phyloP scores from a whole-genome alignment of 208 protist genomes.

The Crithidia mellificae region DNA sequence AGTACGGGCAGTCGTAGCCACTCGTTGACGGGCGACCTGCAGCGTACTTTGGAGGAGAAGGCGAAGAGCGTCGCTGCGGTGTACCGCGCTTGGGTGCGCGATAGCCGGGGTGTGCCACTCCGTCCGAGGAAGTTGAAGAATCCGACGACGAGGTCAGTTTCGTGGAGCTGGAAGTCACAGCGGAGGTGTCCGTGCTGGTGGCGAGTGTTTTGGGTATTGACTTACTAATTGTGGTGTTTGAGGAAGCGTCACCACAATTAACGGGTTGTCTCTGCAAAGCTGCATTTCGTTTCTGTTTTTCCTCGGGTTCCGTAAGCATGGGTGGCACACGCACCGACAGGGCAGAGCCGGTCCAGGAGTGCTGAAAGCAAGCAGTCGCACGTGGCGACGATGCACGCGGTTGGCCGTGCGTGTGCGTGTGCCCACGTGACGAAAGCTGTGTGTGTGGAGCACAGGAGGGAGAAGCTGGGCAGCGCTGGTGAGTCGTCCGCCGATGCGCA shows the following conservation, averaged over 20 bases:
- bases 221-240: neutral
- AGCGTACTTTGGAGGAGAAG: no score
- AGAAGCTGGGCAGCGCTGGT: neutral
- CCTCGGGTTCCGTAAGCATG: constrained; percentile 1
- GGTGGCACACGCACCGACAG: constrained; percentile 13
- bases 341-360: neutral
- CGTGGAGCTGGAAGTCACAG: constrained; percentile 22
- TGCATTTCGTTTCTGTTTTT: neutral
- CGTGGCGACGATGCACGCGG: neutral
- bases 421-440: neutral
- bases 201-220: neutral
- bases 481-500: neutral
- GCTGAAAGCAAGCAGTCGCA: neutral
- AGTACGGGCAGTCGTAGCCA: constrained; percentile 9
- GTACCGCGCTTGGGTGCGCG: neutral
- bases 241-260: no score
- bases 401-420: neutral
- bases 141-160: constrained; percentile 16
- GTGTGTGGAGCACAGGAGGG: neutral
- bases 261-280: no score
- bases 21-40: no score
- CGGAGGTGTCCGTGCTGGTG: constrained; percentile 34
- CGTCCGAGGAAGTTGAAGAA: constrained; percentile 9
- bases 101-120: neutral
- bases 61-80: no score